A percentile compares a stretch with the other conserved stretches of the same genome.
These are phyloP conservation scores for Lactarius sanguifluus DNA, from an alignment of 768 basidiomycete genomes.

Conservation along the genomic window DNA sequence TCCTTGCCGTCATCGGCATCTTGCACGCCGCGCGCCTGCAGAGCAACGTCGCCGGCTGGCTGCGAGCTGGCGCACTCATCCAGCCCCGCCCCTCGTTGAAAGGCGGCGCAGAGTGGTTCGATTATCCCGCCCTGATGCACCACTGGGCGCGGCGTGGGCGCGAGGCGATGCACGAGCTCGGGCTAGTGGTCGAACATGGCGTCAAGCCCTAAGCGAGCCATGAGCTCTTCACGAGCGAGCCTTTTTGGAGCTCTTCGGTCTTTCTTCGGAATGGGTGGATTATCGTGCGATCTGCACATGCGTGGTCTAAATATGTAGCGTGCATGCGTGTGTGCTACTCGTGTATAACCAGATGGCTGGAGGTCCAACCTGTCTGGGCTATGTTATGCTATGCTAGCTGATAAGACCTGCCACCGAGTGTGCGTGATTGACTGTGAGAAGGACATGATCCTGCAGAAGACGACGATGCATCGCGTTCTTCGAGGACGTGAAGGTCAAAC, in stretches of 20 bases:
- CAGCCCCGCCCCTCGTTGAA: constrained; percentile 26
- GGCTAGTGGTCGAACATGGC: constrained; percentile 49
- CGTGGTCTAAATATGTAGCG: neutral
- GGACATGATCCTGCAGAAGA: neutral
- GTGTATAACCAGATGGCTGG: neutral
- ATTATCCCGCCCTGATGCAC: constrained; percentile 41
- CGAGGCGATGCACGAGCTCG: constrained; percentile 47
- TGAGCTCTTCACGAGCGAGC: neutral
- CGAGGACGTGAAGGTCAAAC: constrained; percentile 19
- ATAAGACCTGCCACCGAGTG: constrained; percentile 4
- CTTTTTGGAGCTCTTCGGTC: neutral
- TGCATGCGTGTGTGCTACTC: neutral
- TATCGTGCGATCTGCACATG: neutral
- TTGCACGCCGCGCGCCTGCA: constrained; percentile 58
- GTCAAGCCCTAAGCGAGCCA: constrained; percentile 3
- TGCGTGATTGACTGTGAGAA: constrained; percentile 1
- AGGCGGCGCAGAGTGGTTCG: constrained; percentile 49
- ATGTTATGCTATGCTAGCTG: neutral
- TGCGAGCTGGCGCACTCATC: constrained; percentile 54
- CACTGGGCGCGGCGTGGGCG: constrained; percentile 58
- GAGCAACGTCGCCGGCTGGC: constrained; percentile 68
- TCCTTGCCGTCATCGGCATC: constrained; percentile 67
- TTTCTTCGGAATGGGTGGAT: neutral
- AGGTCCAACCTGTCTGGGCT: neutral
- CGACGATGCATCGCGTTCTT: neutral